Conservation (phyloP, 345 rosid species). For the Syzygium jambos region DNA sequence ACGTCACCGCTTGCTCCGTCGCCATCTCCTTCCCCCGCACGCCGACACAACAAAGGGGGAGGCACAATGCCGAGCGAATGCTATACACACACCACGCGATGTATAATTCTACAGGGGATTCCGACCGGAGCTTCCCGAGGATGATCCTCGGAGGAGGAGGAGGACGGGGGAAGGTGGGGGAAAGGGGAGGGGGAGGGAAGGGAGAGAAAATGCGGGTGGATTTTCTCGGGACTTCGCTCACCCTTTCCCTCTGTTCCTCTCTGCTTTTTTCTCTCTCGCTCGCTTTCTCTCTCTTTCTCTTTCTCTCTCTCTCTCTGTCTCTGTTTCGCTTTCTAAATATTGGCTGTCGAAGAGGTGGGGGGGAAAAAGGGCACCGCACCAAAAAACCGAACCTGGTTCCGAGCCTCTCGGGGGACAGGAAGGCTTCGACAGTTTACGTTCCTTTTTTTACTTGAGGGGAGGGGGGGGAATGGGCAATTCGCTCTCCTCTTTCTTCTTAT, state of each 20-base stretch:
- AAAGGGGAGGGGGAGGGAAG: not conserved
- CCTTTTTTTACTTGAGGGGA: not conserved
- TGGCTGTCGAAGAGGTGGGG: not conserved
- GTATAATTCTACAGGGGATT: not conserved
- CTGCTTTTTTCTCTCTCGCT: conserved; percentile 4
- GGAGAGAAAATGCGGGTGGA: not conserved
- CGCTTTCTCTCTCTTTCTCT: not conserved
- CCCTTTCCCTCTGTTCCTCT: conserved; percentile 30
- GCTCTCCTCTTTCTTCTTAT: not conserved
- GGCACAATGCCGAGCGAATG: not conserved
- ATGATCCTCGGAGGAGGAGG: not conserved
- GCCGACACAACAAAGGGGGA: not conserved
- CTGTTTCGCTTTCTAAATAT: not conserved
- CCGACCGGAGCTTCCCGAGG: not conserved
- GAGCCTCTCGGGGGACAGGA: conserved; percentile 32
- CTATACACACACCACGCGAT: too few relatives aligned
- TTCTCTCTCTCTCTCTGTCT: conserved; percentile 1
- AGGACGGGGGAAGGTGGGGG: not conserved
- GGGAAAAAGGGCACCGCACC: conserved; percentile 30
- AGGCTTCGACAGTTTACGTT: conserved; percentile 10
- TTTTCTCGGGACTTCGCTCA: conserved; percentile 9
- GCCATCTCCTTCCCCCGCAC: conserved; percentile 20
- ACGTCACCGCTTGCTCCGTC: conserved; percentile 34
- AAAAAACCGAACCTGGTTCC: conserved; percentile 50
- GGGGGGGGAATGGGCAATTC: conserved; percentile 26